Conservation (phyloP, 208 protist genomes). For the Wallacemonas collosoma region DNA sequence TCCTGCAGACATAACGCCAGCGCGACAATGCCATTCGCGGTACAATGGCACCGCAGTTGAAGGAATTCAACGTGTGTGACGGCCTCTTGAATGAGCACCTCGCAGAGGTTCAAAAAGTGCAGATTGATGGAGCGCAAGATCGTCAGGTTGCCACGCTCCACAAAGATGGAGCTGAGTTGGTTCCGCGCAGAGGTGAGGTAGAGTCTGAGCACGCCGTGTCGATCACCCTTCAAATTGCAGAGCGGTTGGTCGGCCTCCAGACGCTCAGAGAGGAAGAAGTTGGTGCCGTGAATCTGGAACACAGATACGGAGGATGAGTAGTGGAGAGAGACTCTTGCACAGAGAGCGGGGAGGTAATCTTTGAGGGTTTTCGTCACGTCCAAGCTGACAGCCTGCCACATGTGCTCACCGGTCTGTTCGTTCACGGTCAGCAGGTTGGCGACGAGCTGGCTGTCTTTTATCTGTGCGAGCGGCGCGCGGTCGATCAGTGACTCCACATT, state of each 20-base stretch:
- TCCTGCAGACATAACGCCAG: slow-evolving; percentile 67
- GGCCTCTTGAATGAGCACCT: slow-evolving; percentile 71
- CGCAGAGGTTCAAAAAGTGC: slow-evolving; percentile 66
- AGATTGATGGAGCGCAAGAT: slow-evolving; percentile 75
- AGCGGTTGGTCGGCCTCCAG: slow-evolving; percentile 35
- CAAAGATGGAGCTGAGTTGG: slow-evolving; percentile 66
- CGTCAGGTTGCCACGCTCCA: slow-evolving; percentile 57
- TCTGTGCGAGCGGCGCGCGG: slow-evolving; percentile 10
- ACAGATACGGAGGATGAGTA: slow-evolving; percentile 49
- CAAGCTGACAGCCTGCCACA: slow-evolving; percentile 39
- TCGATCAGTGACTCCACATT: slow-evolving; percentile 51
- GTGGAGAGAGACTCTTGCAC: slow-evolving; percentile 41
- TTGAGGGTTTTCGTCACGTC: slow-evolving; percentile 32
- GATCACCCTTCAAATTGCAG: slow-evolving; percentile 45
- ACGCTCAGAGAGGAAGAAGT: slow-evolving; percentile 57
- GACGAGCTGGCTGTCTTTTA: slow-evolving; percentile 16
- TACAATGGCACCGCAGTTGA: slow-evolving; percentile 64
- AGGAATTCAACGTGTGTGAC: slow-evolving; percentile 84
- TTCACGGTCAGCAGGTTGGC: slow-evolving; percentile 52
- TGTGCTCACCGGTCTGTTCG: slow-evolving; percentile 21
- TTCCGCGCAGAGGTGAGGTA: slow-evolving; percentile 57
- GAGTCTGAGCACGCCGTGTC: slow-evolving; percentile 40
- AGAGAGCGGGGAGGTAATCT: slow-evolving; percentile 51
- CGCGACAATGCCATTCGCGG: slow-evolving; percentile 57
- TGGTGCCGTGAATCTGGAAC: slow-evolving; percentile 71